Evolutionary conservation across 345 rosid species (phyloP), one percentile per base, ranked within the genome.

Genomic region (Combretum micranthum): DNA sequence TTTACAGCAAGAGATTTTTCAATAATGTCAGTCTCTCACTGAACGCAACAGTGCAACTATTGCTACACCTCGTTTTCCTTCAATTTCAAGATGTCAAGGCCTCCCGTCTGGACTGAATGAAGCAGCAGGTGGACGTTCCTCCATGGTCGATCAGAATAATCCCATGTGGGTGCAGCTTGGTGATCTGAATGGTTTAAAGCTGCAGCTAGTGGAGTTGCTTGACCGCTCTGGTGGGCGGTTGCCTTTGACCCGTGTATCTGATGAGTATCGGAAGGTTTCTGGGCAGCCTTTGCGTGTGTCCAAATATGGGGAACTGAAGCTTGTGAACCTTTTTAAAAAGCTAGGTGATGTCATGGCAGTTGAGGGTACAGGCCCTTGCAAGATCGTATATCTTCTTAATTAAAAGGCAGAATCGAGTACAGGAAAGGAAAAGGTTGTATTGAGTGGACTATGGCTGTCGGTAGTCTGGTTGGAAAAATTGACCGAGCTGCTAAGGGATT

Each of bases 101-200:
- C 81, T 78, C 47, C 94, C 89, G 51, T 55, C 79, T 52, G 83
- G 72, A 44, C 20, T 74, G 49, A 78, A 71, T 42, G 91, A 90
- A 72, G 70, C 53, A 50, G 25, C 74, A 5, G 67, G 60, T 26
- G 80, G 66, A 61, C 67, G 70, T 23, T 61, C 42, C 58, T 66
- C 77, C 60, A 74, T 57, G 11, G 56, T 50, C 48, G 95, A 88
- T 64, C 83, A 74, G 44, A 78, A 66, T 74, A 84, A 85, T 75
- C 68, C 83, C 2, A 74, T 80, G 86, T 89, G 96, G 96, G 91
- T 86, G 4, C 94, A 86, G 53, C 99, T 96, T 2, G 99, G 99
- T 45, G 97, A 87, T 64, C 61, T 89, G n/a, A 85, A 82, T 23
- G 96, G 99, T 44, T 60, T 93, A 62, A 93, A 81, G 69, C 72